Evolutionary conservation across 345 rosid species (phyloP).

Genomic region (Gossypium arboreum): DNA sequence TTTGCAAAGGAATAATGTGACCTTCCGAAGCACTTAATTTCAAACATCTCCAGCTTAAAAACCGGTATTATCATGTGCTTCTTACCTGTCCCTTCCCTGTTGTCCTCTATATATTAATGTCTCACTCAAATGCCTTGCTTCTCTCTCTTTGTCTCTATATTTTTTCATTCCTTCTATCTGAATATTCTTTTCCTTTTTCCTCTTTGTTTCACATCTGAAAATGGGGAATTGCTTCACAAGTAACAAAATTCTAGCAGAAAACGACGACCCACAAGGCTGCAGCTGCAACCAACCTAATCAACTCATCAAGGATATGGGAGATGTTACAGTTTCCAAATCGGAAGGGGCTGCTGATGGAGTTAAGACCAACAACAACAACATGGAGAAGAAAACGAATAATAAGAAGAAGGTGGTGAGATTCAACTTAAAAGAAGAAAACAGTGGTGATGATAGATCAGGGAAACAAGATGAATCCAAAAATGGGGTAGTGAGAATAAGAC

Average conservation of each 20-base stretch:
- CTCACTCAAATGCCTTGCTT: not conserved
- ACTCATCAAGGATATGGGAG: not conserved
- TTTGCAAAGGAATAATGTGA: conserved; percentile 14
- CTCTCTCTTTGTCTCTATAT: conserved; percentile 17
- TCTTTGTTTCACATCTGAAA: not conserved
- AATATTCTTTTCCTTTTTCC: not conserved
- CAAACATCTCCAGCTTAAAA: conserved; percentile 43
- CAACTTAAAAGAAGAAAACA: conserved; percentile 18
- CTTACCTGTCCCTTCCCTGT: not conserved
- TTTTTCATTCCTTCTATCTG: not conserved
- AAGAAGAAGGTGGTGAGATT: conserved; percentile 27
- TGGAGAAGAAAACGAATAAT: not conserved
- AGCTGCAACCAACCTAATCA: not conserved
- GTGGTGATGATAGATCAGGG: conserved; percentile 7
- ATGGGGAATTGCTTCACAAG: conserved; percentile 44
- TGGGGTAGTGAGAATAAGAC: conserved; percentile 49
- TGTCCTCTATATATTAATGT: conserved; percentile 14
- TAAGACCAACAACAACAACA: not conserved
- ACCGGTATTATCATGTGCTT: conserved; percentile 53
- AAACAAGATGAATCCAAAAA: conserved; percentile 14
- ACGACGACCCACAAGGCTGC: not conserved
- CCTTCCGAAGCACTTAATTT: not conserved
- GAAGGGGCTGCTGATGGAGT: not conserved
- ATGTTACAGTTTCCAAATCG: not conserved
- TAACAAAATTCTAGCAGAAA: conserved; percentile 14